These are phyloP conservation scores for Hypoxylon sp. DNA, from an alignment of 2,329 filamentous ascomycete species.

Conservation along the genomic window DNA sequence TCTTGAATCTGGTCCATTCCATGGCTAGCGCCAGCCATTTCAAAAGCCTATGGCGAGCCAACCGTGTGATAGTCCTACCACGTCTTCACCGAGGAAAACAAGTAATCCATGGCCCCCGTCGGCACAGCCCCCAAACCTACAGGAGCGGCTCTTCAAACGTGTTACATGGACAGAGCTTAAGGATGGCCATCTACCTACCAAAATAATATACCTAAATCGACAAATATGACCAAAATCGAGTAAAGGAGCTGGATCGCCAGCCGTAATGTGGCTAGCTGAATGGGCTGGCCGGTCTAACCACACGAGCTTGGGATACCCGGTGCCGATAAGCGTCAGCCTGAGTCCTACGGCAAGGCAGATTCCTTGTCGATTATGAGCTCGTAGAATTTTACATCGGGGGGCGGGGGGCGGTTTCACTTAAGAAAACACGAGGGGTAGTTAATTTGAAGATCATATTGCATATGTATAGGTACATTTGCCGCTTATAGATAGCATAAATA, in stretches of 20 bases:
- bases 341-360: slow-evolving; percentile 3
- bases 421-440: neutral
- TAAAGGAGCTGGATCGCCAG: neutral
- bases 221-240: neutral
- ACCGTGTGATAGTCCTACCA: neutral
- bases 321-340: neutral
- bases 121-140: no score
- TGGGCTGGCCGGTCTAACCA: neutral
- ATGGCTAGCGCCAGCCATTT: neutral
- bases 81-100: neutral
- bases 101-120: neutral
- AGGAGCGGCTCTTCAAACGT: no score
- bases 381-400: neutral
- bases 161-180: no score
- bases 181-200: no score
- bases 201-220: no score
- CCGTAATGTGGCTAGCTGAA: neutral
- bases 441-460: neutral
- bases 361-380: neutral
- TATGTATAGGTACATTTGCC: neutral
- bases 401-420: no score
- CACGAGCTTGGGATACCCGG: neutral
- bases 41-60: neutral
- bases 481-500: neutral
- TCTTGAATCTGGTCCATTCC: neutral